These are phyloP conservation scores for Eragrostis nindensis DNA, from an alignment of 176 grass and related monocot species.

Conservation along the genomic window DNA sequence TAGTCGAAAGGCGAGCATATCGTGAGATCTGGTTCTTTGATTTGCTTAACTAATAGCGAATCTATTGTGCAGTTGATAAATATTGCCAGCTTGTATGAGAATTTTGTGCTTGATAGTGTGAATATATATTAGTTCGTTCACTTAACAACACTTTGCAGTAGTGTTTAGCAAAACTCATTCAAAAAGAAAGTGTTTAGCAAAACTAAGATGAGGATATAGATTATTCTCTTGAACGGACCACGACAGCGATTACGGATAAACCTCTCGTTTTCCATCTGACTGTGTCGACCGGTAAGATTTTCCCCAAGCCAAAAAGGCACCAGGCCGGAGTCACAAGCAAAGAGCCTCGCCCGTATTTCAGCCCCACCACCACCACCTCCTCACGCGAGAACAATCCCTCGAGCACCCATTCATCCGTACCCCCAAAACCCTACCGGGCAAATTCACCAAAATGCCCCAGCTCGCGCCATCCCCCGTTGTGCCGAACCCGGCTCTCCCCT, in stretches of 20 bases:
- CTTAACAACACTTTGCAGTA: too few species aligned
- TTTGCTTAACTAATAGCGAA: too few species aligned
- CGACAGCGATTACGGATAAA: neutral
- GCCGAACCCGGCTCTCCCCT: slow-evolving; percentile 29
- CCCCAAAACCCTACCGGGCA: neutral
- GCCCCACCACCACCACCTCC: neutral
- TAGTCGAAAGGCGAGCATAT: too few species aligned
- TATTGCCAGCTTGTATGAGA: too few species aligned
- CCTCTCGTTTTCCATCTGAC: slow-evolving; percentile 6
- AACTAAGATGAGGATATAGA: neutral
- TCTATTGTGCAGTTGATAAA: too few species aligned
- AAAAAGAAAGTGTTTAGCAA: too few species aligned
- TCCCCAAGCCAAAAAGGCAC: neutral
- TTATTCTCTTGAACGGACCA: neutral
- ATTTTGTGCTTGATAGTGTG: too few species aligned
- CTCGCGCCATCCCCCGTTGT: slow-evolving; percentile 28
- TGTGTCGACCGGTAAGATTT: neutral
- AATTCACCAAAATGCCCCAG: slow-evolving; percentile 18
- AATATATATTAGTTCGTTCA: too few species aligned
- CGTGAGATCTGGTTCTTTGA: too few species aligned
- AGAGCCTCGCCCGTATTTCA: neutral
- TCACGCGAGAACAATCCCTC: slow-evolving; percentile 22
- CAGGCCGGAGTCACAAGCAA: neutral
- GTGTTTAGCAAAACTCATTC: too few species aligned
- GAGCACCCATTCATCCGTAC: slow-evolving; percentile 5